Evolutionary conservation across 1,284 basidiomycete species (phyloP).

Genomic region (Pseudomicrostroma phylloplanum): DNA sequence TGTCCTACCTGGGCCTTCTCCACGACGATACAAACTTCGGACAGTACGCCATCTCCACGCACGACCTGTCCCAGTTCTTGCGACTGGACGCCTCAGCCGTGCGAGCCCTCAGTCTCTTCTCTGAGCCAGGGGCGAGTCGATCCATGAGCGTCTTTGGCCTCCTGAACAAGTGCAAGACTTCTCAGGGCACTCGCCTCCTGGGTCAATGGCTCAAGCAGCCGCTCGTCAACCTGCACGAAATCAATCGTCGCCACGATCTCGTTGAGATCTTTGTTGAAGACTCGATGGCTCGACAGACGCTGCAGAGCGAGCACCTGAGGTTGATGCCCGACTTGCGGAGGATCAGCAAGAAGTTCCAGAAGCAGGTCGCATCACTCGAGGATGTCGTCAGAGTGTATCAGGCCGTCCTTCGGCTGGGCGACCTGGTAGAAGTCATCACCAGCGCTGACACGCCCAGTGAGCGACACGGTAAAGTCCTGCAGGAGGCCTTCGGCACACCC

Average conservation of each 20-base stretch:
- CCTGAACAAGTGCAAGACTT: constrained; percentile 91
- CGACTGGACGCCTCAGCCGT: constrained; percentile 89
- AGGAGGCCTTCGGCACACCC: constrained; percentile 32
- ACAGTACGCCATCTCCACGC: constrained; percentile 71
- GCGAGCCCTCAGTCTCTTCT: constrained; percentile 79
- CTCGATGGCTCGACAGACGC: constrained; percentile 62
- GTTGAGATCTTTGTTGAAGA: constrained; percentile 83
- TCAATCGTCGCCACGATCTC: constrained; percentile 60
- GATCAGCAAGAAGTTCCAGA: constrained; percentile 86
- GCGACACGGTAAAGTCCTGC: constrained; percentile 19
- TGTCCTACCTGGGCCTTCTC: constrained; percentile 77
- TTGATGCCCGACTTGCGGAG: constrained; percentile 91
- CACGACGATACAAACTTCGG: constrained; percentile 74
- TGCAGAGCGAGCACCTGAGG: constrained; percentile 80
- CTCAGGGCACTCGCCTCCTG: constrained; percentile 84
- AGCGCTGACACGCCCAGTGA: constrained; percentile 51
- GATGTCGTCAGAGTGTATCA: constrained; percentile 96
- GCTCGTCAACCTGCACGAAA: constrained; percentile 85
- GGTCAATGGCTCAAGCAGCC: constrained; percentile 96
- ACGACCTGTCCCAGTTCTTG: constrained; percentile 92
- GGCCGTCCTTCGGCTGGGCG: constrained; percentile 61
- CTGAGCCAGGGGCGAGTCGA: constrained; percentile 53
- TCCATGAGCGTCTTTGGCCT: constrained; percentile 70
- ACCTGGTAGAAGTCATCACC: constrained; percentile 60
- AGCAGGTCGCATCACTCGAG: constrained; percentile 74